phyloP scores from a whole-genome alignment of 2,329 filamentous ascomycete species.

The Phoma sp. region DNA sequence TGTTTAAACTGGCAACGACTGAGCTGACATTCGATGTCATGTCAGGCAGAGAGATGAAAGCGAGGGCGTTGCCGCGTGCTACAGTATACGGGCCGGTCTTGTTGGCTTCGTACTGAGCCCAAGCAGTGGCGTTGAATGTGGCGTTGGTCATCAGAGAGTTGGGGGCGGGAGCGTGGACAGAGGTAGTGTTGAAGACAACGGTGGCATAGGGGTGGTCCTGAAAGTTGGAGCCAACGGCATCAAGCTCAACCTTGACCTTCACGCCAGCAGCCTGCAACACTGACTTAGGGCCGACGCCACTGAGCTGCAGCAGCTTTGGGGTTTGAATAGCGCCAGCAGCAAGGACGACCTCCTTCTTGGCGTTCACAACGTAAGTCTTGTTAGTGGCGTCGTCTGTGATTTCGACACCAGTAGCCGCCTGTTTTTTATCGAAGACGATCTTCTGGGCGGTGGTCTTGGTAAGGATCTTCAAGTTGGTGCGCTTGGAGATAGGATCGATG shows the following conservation, averaged over 20 bases:
- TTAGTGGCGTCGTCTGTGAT: slow-evolving; percentile 19
- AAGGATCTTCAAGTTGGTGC: slow-evolving; percentile 36
- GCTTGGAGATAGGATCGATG: slow-evolving; percentile 35
- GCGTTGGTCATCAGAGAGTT: slow-evolving; percentile 34
- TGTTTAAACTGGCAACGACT: slow-evolving; percentile 22
- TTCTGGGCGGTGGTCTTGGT: slow-evolving; percentile 28
- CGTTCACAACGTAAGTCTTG: slow-evolving; percentile 26
- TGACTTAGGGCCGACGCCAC: slow-evolving; percentile 38
- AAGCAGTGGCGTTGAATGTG: slow-evolving; percentile 42
- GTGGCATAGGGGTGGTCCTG: slow-evolving; percentile 38
- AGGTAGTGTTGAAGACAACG: slow-evolving; percentile 31
- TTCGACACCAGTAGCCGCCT: slow-evolving; percentile 26
- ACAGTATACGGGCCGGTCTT: slow-evolving; percentile 42
- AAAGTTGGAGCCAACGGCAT: slow-evolving; percentile 45
- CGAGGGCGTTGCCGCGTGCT: slow-evolving; percentile 32
- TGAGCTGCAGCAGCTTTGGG: slow-evolving; percentile 57
- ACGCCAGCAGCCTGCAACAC: slow-evolving; percentile 40
- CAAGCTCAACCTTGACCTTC: slow-evolving; percentile 32
- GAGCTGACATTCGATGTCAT: slow-evolving; percentile 23
- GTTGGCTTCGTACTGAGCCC: slow-evolving; percentile 37
- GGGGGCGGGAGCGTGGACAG: slow-evolving; percentile 29
- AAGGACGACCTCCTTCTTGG: slow-evolving; percentile 61
- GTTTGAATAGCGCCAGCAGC: slow-evolving; percentile 64
- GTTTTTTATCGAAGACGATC: slow-evolving; percentile 28
- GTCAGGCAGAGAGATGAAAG: slow-evolving; percentile 34